phyloP scores from a whole-genome alignment of 1,284 basidiomycete genomes.

The Apiotrichum mycotoxinovorans region DNA sequence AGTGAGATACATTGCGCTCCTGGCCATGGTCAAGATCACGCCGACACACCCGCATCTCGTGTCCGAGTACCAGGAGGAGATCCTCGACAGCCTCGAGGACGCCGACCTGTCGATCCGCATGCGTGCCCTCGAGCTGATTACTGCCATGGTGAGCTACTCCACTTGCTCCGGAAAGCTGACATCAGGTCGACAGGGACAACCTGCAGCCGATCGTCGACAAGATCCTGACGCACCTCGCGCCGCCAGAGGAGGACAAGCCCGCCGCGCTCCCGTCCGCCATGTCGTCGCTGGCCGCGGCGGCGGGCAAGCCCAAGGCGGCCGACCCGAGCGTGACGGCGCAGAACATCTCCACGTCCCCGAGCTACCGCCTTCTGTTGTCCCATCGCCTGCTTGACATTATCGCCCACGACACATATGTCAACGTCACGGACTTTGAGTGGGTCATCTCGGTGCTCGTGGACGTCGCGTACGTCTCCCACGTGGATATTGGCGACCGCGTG shows the following conservation, averaged over 20 bases:
- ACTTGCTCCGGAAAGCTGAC: slow-evolving; percentile 4
- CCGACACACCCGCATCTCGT: slow-evolving; percentile 88
- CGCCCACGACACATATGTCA: slow-evolving; percentile 75
- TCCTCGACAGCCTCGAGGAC: slow-evolving; percentile 84
- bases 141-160: slow-evolving; percentile 73
- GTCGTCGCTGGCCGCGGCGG: slow-evolving; percentile 31
- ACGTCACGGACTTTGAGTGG: slow-evolving; percentile 93
- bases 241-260: slow-evolving; percentile 52
- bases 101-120: slow-evolving; percentile 93
- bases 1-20: slow-evolving; percentile 95
- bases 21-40: slow-evolving; percentile 93
- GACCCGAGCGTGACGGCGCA: slow-evolving; percentile 35
- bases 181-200: slow-evolving; percentile 72
- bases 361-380: slow-evolving; percentile 77
- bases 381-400: slow-evolving; percentile 79
- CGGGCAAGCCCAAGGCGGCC: slow-evolving; percentile 17
- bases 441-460: slow-evolving; percentile 90
- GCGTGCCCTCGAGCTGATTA: slow-evolving; percentile 87
- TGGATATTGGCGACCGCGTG: slow-evolving; percentile 69
- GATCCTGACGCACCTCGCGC: slow-evolving; percentile 76
- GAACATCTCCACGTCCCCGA: slow-evolving; percentile 56
- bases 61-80: slow-evolving; percentile 86
- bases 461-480: slow-evolving; percentile 76
- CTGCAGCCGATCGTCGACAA: slow-evolving; percentile 84
- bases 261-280: slow-evolving; percentile 37